Conservation (phyloP, 495 filamentous ascomycete genomes). For the Alectoria sarmentosa region DNA sequence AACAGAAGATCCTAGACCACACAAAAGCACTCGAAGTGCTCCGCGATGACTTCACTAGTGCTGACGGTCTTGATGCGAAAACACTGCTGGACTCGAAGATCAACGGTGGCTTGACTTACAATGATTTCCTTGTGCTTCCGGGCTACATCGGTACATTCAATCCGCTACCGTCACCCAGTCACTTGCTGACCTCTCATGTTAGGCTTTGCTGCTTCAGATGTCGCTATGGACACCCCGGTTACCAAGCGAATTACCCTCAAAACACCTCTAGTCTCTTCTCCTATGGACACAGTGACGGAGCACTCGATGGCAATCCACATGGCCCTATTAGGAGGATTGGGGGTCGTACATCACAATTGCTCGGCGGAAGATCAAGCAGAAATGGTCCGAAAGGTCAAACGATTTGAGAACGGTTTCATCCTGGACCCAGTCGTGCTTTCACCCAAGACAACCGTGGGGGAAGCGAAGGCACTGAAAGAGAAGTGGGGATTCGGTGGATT, state of each 20-base stretch:
- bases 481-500: conserved; percentile 99
- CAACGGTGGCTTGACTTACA: conserved; percentile 84
- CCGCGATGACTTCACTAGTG: conserved; percentile 58
- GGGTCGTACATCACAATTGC: conserved; percentile 99
- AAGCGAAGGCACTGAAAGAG: conserved; percentile 88
- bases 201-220: conserved; percentile 87
- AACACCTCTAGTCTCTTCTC: conserved; percentile 90
- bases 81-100: conserved; percentile 79
- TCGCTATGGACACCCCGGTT: conserved; percentile 80
- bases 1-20: conserved; percentile 46
- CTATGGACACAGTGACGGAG: conserved; percentile 99
- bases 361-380: conserved; percentile 89
- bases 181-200: conserved; percentile 40
- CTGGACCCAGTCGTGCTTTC: conserved; percentile 89
- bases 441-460: conserved; percentile 78
- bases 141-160: conserved; percentile 62
- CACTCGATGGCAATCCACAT: conserved; percentile 99
- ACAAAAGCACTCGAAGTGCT: conserved; percentile 71
- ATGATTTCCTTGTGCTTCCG: conserved; percentile 63
- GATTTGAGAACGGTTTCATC: conserved; percentile 99
- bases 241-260: conserved; percentile 92
- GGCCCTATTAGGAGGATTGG: conserved; percentile 91
- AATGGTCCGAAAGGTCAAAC: conserved; percentile 99
- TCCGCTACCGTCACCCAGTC: conserved; percentile 47
- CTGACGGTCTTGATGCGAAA: conserved; percentile 78